Evolutionary conservation across 2,329 filamentous ascomycete genomes (phyloP).

Genomic region (Colletotrichum brevisporum): DNA sequence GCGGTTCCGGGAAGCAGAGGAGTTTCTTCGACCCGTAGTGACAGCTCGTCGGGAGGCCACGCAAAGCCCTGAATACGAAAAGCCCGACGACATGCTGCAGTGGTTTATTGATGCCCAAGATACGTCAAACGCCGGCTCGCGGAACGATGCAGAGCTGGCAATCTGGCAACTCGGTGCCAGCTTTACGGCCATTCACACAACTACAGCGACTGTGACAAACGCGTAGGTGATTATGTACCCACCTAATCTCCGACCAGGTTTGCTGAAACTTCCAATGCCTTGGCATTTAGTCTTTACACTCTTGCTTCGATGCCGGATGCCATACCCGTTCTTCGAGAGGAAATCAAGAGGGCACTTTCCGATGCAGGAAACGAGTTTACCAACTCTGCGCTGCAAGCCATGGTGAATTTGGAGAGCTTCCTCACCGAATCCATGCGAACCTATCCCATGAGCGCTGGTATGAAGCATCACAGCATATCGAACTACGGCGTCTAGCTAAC

Average conservation of each 20-base stretch:
- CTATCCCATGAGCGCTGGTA: slow-evolving; percentile 19
- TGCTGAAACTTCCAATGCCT: background rate
- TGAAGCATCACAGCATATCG: slow-evolving; percentile 30
- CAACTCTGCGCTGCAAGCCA: slow-evolving; percentile 52
- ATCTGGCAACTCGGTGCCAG: slow-evolving; percentile 58
- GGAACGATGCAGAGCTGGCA: slow-evolving; percentile 53
- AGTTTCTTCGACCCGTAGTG: slow-evolving; percentile 44
- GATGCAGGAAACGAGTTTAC: background rate
- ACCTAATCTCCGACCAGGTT: too few relatives aligned
- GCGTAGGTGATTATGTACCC: slow-evolving; percentile 37
- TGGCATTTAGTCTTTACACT: background rate
- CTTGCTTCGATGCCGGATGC: background rate
- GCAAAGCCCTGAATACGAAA: slow-evolving; percentile 44
- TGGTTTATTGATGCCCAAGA: slow-evolving; percentile 58
- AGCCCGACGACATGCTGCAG: slow-evolving; percentile 62
- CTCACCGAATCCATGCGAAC: slow-evolving; percentile 49
- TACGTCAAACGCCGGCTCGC: slow-evolving; percentile 46
- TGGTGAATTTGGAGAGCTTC: slow-evolving; percentile 57
- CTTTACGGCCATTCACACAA: slow-evolving; percentile 67
- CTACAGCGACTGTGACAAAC: slow-evolving; percentile 60
- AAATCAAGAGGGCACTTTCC: background rate
- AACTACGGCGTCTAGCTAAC: slow-evolving; percentile 52
- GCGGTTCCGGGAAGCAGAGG: slow-evolving; percentile 50
- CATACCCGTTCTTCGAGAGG: background rate
- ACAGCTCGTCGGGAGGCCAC: slow-evolving; percentile 48